These are phyloP conservation scores for Phaffia rhodozyma DNA, from an alignment of 1,284 basidiomycete genomes.

Conservation along the genomic window DNA sequence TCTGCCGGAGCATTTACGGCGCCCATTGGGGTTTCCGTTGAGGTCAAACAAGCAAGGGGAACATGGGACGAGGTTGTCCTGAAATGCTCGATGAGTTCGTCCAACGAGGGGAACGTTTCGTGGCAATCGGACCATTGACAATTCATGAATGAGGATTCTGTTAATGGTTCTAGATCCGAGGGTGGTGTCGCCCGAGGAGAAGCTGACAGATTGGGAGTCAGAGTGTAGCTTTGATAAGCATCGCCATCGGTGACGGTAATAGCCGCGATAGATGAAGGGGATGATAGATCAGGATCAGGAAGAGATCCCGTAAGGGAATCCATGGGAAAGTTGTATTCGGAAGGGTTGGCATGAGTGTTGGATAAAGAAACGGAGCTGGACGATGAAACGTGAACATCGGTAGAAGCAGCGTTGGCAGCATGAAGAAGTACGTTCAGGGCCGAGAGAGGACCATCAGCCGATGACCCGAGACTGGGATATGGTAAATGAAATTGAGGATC, in stretches of 20 bases:
- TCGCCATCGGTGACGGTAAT: neutral
- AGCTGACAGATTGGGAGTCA: neutral
- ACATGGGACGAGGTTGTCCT: constrained; percentile 11
- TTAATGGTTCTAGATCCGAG: neutral
- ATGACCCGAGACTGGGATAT: neutral
- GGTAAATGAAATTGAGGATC: neutral
- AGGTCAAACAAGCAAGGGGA: neutral
- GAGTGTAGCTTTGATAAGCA: neutral
- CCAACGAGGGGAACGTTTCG: constrained; percentile 11
- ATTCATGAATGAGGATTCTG: neutral
- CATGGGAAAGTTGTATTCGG: neutral
- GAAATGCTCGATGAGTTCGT: constrained; percentile 17
- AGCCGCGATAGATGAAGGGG: neutral
- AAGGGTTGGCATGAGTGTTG: too few species aligned
- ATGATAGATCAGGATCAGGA: neutral
- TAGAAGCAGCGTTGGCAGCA: neutral
- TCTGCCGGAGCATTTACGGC: too few species aligned
- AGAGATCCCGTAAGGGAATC: neutral
- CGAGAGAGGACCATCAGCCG: neutral
- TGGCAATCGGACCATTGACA: constrained; percentile 15
- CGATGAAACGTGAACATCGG: too few species aligned
- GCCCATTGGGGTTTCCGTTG: neutral
- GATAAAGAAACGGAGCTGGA: too few species aligned
- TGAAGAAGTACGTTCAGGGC: neutral
- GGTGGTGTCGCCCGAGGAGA: neutral